Conservation (phyloP, 345 rosid species). For the Cardamine occulta region DNA sequence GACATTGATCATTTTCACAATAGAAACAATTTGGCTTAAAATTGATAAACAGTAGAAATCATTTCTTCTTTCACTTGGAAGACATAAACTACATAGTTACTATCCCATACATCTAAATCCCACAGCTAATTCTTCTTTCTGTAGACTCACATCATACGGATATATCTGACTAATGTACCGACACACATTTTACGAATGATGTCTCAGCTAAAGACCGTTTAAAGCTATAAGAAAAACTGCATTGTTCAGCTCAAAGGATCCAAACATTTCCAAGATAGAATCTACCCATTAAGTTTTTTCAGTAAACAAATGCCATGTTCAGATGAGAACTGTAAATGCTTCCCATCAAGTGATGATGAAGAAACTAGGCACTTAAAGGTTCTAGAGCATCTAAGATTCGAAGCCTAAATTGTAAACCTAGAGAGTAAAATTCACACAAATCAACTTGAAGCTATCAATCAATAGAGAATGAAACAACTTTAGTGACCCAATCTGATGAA, state of each 20-base stretch:
- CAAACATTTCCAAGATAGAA: slow-evolving; percentile 7
- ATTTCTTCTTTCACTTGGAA: not conserved
- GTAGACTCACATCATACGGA: not conserved
- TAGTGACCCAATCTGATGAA: not conserved
- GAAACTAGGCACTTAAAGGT: not conserved
- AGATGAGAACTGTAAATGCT: not conserved
- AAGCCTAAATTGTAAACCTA: slow-evolving; percentile 1
- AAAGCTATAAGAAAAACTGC: not conserved
- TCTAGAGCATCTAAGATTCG: not conserved
- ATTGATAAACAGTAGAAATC: not conserved
- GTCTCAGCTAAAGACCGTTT: not conserved
- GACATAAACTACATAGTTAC: not conserved
- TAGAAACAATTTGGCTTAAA: not conserved
- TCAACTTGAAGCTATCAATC: slow-evolving; percentile 14
- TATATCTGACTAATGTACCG: not conserved
- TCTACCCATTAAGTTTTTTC: not conserved
- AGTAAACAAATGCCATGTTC: slow-evolving; percentile 7
- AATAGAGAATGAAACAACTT: not conserved
- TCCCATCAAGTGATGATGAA: not conserved
- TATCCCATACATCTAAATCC: not conserved
- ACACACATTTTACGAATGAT: not conserved
- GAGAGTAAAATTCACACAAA: not conserved
- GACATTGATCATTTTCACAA: slow-evolving; percentile 5
- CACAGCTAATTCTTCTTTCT: not conserved
- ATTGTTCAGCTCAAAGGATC: not conserved